Conservation (phyloP, 2,329 filamentous ascomycete species). For the Colletotrichum tropicale region DNA sequence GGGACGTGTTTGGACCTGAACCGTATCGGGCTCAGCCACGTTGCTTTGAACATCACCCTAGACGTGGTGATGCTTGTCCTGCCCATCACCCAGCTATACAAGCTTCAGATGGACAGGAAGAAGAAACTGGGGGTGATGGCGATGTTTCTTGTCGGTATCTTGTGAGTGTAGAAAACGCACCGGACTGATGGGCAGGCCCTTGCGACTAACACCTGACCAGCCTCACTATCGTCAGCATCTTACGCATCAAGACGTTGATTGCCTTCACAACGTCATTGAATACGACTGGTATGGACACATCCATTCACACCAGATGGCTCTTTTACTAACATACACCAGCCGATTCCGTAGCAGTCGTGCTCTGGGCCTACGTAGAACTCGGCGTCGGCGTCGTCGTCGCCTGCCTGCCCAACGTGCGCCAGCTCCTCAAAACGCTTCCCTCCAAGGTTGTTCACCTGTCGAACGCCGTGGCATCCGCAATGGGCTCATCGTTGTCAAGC, state of each 20-base stretch:
- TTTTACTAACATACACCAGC: slow-evolving; percentile 13
- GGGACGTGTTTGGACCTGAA: neutral
- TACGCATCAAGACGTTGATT: neutral
- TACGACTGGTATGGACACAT: neutral
- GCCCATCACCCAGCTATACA: slow-evolving; percentile 39
- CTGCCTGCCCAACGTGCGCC: slow-evolving; percentile 39
- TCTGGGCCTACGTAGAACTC: slow-evolving; percentile 41
- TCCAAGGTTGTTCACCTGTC: neutral
- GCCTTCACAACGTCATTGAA: neutral
- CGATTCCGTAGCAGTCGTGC: slow-evolving; percentile 31
- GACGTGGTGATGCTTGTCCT: slow-evolving; percentile 22
- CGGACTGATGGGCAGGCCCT: too few species aligned
- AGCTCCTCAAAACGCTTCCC: slow-evolving; percentile 26
- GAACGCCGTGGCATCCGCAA: neutral
- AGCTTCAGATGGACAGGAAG: slow-evolving; percentile 34
- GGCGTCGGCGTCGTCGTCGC: slow-evolving; percentile 42
- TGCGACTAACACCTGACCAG: neutral
- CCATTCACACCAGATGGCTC: neutral
- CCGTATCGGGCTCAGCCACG: neutral
- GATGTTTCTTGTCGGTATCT: slow-evolving; percentile 44
- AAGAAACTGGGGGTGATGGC: slow-evolving; percentile 37
- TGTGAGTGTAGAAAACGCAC: slow-evolving; percentile 32
- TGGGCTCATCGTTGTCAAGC: neutral
- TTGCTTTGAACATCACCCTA: neutral
- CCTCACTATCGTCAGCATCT: neutral